Base-by-base conservation (phyloP, 805 yeast genomes). In the Wickerhamomyces silvicola region DNA sequence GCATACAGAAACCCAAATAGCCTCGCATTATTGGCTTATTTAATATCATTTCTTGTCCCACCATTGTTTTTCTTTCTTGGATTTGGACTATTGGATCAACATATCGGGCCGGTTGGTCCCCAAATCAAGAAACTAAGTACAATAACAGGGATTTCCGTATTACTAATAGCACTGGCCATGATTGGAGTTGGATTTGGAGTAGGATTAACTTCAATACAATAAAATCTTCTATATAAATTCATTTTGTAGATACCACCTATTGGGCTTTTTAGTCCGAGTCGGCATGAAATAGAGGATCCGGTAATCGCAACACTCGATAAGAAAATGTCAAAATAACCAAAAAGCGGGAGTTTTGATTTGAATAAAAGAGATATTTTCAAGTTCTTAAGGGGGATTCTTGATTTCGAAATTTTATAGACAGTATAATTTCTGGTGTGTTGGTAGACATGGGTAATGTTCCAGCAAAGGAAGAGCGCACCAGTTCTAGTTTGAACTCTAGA, bases 361-460 rank as follows among this genome's bases (percentile, higher is more conserved):
- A n/a, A n/a, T n/a, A n/a, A n/a, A n/a, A n/a, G n/a, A n/a, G n/a
- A n/a, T n/a, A n/a, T n/a, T n/a, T n/a, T n/a, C n/a, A n/a, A n/a
- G n/a, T n/a, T n/a, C n/a, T n/a, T n/a, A n/a, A n/a, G n/a, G n/a
- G n/a, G n/a, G n/a, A n/a, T n/a, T n/a, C n/a, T n/a, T n/a, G n/a
- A n/a, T n/a, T n/a, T n/a, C n/a, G n/a, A n/a, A n/a, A n/a, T n/a
- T n/a, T n/a, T n/a, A n/a, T n/a, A n/a, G n/a, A n/a, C n/a, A n/a
- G n/a, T n/a, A n/a, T n/a, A n/a, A n/a, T n/a, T n/a, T n/a, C n/a
- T n/a, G n/a, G n/a, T n/a, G n/a, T n/a, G n/a, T n/a, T n/a, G n/a
- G n/a, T n/a, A n/a, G n/a, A n/a, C 12, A 68, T 68, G 74, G 75
- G 75, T 28, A 69, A 69, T 55, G 66, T 64, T 18, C 70, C 71